These are phyloP conservation scores for Fraxinus angustifolia DNA, from an alignment of 305 asterid species.

Conservation along the genomic window DNA sequence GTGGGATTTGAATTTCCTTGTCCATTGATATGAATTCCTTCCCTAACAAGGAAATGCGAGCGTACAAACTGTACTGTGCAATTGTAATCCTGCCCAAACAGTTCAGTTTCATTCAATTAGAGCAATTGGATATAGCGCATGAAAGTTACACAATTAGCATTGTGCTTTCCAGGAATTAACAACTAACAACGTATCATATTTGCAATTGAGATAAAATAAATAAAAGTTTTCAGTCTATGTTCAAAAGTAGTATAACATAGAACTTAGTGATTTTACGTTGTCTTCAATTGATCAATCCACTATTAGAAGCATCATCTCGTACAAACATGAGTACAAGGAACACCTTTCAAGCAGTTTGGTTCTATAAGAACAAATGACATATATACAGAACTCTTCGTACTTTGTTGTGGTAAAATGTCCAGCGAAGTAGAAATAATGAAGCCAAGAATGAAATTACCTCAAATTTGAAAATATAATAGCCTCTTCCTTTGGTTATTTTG, in stretches of 20 bases:
- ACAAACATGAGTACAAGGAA: not conserved
- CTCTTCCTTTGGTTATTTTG: constrained; percentile 89
- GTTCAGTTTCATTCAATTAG: constrained; percentile 4
- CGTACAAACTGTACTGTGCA: constrained; percentile 80
- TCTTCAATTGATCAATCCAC: not conserved
- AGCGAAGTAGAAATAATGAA: not conserved
- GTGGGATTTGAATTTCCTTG: constrained; percentile 87
- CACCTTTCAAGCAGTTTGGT: not conserved
- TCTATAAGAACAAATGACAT: not conserved
- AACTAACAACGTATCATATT: not conserved
- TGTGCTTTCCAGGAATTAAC: not conserved
- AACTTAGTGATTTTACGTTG: not conserved
- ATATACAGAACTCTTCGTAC: not conserved
- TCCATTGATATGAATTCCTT: constrained; percentile 66
- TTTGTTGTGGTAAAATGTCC: not conserved
- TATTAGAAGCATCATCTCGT: not conserved
- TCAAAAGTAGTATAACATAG: not conserved
- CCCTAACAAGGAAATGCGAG: constrained; percentile 88
- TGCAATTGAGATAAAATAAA: not conserved
- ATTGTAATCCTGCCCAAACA: constrained; percentile 63
- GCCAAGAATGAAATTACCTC: constrained; percentile 46
- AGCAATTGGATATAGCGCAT: not conserved
- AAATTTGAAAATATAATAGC: constrained; percentile 76
- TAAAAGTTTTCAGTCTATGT: not conserved
- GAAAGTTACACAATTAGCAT: not conserved